Conservation (phyloP, 2,329 filamentous ascomycete genomes). For the Alternaria panax region DNA sequence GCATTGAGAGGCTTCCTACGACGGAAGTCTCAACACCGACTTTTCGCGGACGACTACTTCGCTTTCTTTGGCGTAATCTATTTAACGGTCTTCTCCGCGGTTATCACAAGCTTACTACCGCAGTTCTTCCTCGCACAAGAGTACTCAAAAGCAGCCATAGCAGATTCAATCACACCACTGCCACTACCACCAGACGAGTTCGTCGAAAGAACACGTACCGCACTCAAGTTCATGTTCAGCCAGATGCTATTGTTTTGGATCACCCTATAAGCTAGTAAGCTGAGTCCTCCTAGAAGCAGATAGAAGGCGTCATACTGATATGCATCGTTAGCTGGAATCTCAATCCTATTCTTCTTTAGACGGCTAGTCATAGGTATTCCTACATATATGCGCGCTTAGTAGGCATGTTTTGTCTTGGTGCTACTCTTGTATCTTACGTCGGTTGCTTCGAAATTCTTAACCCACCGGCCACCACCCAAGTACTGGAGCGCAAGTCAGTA, state of each 20-base stretch:
- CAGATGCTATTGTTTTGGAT: slow-evolving; percentile 18
- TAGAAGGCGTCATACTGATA: too few species aligned
- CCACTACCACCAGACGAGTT: neutral
- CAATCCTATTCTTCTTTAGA: too few species aligned
- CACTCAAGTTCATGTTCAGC: slow-evolving; percentile 13
- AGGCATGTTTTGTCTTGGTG: too few species aligned
- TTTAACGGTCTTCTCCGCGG: neutral
- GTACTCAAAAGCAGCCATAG: slow-evolving; percentile 7
- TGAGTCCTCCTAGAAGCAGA: neutral
- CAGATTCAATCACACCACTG: too few species aligned
- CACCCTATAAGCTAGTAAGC: slow-evolving; percentile 11
- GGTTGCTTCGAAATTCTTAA: too few species aligned
- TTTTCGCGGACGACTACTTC: neutral
- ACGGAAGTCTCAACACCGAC: neutral
- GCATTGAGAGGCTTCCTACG: neutral
- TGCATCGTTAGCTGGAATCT: too few species aligned
- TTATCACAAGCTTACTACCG: neutral
- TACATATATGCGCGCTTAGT: too few species aligned
- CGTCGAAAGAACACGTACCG: neutral
- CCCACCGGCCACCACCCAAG: neutral
- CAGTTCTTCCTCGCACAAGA: slow-evolving; percentile 8
- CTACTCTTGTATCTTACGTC: too few species aligned
- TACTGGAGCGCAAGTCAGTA: neutral
- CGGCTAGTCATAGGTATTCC: too few species aligned
- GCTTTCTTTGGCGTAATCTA: neutral